Base-by-base conservation (phyloP, 176 grass and related monocot species). In the Triticum monococcum region DNA sequence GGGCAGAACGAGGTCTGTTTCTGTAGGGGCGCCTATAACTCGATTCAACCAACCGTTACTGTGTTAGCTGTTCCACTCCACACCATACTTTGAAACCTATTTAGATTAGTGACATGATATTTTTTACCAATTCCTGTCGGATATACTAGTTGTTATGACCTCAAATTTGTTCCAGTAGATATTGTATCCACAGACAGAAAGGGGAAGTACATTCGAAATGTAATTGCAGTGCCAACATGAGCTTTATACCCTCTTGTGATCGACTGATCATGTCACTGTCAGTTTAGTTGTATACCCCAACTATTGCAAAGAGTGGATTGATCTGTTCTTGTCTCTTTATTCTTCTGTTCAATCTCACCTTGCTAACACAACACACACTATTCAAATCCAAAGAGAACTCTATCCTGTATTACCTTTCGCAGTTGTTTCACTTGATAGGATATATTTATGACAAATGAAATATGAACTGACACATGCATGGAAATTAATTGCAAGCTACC, bases 1-100 rank as follows among this genome's bases (percentile, higher is more conserved):
- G 89, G 95, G 80, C 77, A 64, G 36, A 84, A 32, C 26, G 92
- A 97, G 90, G 90, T 97, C 28, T 79, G 79, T 60, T 90, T 57
- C 9, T 38, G 69, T 52, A 62, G 50, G 17, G 46, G 4, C 1
- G 30, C 30, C 37, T 54, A 12, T 24, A 61, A 67, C 14, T 71
- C 6, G 23, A 17, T 45, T 45, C 56, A 40, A 76, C 75, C 56
- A 40, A 76, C 75, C 3, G 12, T 68, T 43, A 84, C 14, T 20
- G 25, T 76, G 12, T 14, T 52, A 32, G 2, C 22, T 4, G 4
- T 69, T 14, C 6, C 7, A 33, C 8, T 16, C 3, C 36, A 36
- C 22, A 8, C 68, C 17, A 2, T 1, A 22, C n/a, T 41, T 1
- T 13, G 22, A 5, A 50, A 50, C 7, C n/a, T 75, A 23, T 26